Percentiles rank a stretch among this genome's conserved stretches.
Conservation (phyloP, 139 green algal species). For the Volvox africanus region DNA sequence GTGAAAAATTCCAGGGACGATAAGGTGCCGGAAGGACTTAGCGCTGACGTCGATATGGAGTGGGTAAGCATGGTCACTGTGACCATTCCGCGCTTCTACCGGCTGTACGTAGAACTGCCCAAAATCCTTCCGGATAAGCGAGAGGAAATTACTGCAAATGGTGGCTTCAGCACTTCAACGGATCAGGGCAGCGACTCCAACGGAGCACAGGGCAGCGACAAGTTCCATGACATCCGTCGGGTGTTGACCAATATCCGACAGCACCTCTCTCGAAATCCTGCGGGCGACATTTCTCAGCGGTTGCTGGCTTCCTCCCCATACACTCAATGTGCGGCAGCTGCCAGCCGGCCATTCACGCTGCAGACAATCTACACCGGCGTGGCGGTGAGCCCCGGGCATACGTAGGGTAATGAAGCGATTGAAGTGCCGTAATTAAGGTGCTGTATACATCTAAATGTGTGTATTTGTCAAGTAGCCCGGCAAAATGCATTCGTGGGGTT, state of each 20-base stretch:
- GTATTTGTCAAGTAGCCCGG: neutral
- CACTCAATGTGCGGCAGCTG: neutral
- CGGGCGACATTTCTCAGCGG: neutral
- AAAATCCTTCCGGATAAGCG: neutral
- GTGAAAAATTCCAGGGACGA: too few species aligned
- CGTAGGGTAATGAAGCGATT: too few species aligned
- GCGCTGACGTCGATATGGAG: neutral
- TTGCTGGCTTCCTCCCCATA: neutral
- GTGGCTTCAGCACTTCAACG: too few species aligned
- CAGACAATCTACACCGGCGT: slow-evolving; percentile 10
- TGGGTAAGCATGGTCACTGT: neutral
- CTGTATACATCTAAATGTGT: neutral
- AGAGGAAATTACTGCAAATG: too few species aligned
- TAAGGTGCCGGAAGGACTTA: too few species aligned
- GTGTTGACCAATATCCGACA: neutral
- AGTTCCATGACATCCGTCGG: neutral
- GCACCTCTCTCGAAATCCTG: neutral
- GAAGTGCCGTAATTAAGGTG: too few species aligned
- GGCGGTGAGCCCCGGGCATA: neutral
- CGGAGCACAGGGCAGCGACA: too few species aligned
- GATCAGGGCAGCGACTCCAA: too few species aligned
- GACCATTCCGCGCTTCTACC: slow-evolving; percentile 1
- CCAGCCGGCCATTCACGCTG: neutral
- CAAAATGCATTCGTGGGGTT: neutral
- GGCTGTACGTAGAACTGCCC: neutral